Percentiles rank a stretch among this genome's conserved stretches.
Conservation (phyloP, 1,284 basidiomycete species). For the Hypsizygus ulmarius region DNA sequence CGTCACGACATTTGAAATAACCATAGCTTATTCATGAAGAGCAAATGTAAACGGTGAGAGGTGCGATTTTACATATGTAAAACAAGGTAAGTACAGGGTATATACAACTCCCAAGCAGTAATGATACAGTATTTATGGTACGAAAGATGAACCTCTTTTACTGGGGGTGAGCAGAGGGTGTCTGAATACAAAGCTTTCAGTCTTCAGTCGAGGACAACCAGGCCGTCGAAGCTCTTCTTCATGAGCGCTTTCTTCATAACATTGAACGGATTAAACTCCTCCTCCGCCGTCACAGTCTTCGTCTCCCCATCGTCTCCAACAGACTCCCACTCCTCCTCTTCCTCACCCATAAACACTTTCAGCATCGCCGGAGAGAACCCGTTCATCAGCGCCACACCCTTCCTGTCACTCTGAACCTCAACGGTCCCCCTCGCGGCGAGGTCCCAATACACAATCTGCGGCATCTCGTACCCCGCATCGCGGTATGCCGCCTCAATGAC, state of each 20-base stretch:
- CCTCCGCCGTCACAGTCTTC: constrained; percentile 28
- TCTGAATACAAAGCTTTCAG: no score
- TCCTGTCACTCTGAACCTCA: constrained; percentile 47
- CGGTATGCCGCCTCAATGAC: constrained; percentile 49
- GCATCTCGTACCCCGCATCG: constrained; percentile 63
- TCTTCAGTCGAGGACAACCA: constrained; percentile 47
- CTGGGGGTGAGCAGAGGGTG: no score
- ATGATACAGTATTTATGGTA: no score
- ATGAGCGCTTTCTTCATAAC: constrained; percentile 55
- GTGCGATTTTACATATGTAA: no score
- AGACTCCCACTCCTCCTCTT: constrained; percentile 33
- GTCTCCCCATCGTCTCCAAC: constrained; percentile 33
- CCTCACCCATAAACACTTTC: constrained; percentile 66
- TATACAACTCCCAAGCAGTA: no score
- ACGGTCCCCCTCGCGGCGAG: constrained; percentile 35
- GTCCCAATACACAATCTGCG: constrained; percentile 67
- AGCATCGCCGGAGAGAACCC: constrained; percentile 67
- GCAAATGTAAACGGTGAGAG: no score
- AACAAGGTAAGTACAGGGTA: no score
- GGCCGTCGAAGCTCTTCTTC: constrained; percentile 46
- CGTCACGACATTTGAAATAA: no score
- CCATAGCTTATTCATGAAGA: no score
- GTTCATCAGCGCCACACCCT: constrained; percentile 64
- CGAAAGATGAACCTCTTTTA: no score
- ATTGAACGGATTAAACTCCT: constrained; percentile 44